Percentiles rank a stretch among this genome's conserved stretches.
These are phyloP conservation scores for Cordyceps pruinosa DNA, from an alignment of 2,329 filamentous ascomycete genomes.

Conservation along the genomic window DNA sequence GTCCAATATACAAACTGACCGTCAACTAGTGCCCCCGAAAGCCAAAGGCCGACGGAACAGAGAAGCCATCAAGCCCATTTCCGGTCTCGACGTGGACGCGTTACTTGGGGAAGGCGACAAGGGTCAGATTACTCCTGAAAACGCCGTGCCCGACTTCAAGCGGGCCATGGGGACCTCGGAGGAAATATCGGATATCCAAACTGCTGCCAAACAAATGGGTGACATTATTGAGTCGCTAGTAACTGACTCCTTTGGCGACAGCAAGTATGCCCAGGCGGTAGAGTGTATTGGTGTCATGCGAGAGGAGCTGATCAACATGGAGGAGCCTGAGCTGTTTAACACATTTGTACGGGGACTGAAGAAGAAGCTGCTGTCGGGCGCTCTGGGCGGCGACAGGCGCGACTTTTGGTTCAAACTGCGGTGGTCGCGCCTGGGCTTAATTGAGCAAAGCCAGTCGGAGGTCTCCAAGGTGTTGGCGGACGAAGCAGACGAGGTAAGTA, in stretches of 20 bases:
- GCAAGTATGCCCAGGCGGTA: constrained; percentile 64
- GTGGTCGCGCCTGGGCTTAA: constrained; percentile 61
- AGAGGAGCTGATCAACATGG: constrained; percentile 66
- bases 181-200: constrained; percentile 54
- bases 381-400: constrained; percentile 67
- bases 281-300: constrained; percentile 75
- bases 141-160: constrained; percentile 87
- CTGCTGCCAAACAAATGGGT: constrained; percentile 68
- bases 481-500: constrained; percentile 60
- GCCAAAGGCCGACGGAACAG: constrained; percentile 64
- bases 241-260: constrained; percentile 65
- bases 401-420: constrained; percentile 78
- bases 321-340: constrained; percentile 74
- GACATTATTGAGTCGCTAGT: constrained; percentile 63
- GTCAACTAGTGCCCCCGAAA: constrained; percentile 62
- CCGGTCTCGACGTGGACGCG: constrained; percentile 78
- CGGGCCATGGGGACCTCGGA: constrained; percentile 60
- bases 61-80: constrained; percentile 73
- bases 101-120: constrained; percentile 57
- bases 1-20: constrained; percentile 15
- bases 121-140: constrained; percentile 49
- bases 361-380: constrained; percentile 57
- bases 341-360: constrained; percentile 66
- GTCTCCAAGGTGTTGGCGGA: constrained; percentile 60
- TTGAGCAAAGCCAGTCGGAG: constrained; percentile 57